Conservation (phyloP, 192 early-diverging fungal genomes). For the Podila epigama region DNA sequence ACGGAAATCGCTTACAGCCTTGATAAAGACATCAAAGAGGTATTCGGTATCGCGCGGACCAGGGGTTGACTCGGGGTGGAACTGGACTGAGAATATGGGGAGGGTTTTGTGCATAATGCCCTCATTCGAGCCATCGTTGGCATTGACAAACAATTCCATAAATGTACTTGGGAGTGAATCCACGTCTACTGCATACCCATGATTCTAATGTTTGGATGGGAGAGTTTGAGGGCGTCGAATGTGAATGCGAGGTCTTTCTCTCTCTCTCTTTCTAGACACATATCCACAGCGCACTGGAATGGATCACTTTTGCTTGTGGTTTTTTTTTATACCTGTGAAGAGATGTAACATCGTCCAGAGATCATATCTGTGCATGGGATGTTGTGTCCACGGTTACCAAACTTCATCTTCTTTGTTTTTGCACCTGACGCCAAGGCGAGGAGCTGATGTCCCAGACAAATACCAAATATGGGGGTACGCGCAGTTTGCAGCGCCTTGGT, state of each 20-base stretch:
- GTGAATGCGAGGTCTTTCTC: too few relatives aligned
- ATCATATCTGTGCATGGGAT: conserved; percentile 97
- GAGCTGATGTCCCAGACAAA: conserved; percentile 99
- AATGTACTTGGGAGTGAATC: conserved; percentile 73
- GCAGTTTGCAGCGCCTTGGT: conserved; percentile 67
- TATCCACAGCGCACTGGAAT: not conserved
- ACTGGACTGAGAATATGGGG: conserved; percentile 98
- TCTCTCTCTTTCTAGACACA: not conserved
- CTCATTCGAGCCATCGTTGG: conserved; percentile 99
- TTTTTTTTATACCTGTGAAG: conserved; percentile 69
- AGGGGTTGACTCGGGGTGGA: conserved; percentile 97
- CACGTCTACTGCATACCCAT: conserved; percentile 95
- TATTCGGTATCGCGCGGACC: conserved; percentile 98
- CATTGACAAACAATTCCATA: conserved; percentile 95
- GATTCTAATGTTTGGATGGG: conserved; percentile 65
- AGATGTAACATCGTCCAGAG: conserved; percentile 97
- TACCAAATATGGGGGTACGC: conserved; percentile 96
- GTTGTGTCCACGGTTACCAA: conserved; percentile 99
- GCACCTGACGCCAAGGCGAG: conserved; percentile 94
- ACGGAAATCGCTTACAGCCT: conserved; percentile 72
- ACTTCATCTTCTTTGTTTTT: conserved; percentile 95
- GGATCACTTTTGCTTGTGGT: not conserved
- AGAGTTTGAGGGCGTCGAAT: not conserved
- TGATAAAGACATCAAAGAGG: conserved; percentile 95
- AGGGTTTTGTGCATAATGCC: conserved; percentile 91